Conservation (phyloP, 371 early-diverging fungal genomes). For the Enterospora canceri region DNA sequence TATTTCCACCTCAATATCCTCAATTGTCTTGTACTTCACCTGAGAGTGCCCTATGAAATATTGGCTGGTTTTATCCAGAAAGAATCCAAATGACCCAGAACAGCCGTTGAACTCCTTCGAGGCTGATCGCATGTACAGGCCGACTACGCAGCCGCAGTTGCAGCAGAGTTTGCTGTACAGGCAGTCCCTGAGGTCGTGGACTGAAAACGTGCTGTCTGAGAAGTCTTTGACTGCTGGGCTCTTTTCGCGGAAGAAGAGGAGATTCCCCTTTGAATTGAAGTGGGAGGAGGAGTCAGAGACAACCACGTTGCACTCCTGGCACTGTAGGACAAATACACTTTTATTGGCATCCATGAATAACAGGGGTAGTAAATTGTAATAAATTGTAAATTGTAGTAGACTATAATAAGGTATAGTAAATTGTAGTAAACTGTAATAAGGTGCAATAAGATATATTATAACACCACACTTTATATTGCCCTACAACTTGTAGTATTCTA, state of each 20-base stretch:
- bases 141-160: background rate
- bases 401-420: no score
- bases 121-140: background rate
- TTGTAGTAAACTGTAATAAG: no score
- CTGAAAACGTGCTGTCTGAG: background rate
- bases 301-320: background rate
- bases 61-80: background rate
- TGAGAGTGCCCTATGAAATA: no score
- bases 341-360: no score
- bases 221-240: background rate
- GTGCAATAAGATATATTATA: no score
- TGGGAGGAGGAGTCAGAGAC: background rate
- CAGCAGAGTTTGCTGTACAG: background rate
- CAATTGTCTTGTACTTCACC: background rate
- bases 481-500: background rate
- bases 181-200: background rate
- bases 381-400: no score
- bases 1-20: background rate
- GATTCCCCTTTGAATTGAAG: background rate
- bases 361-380: no score
- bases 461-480: no score
- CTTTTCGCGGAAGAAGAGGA: background rate
- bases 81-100: background rate
- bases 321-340: background rate
- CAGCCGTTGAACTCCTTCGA: background rate